These are phyloP conservation scores for Akanthomyces dipterigenus DNA, from an alignment of 2,329 filamentous ascomycete species.

Conservation along the genomic window DNA sequence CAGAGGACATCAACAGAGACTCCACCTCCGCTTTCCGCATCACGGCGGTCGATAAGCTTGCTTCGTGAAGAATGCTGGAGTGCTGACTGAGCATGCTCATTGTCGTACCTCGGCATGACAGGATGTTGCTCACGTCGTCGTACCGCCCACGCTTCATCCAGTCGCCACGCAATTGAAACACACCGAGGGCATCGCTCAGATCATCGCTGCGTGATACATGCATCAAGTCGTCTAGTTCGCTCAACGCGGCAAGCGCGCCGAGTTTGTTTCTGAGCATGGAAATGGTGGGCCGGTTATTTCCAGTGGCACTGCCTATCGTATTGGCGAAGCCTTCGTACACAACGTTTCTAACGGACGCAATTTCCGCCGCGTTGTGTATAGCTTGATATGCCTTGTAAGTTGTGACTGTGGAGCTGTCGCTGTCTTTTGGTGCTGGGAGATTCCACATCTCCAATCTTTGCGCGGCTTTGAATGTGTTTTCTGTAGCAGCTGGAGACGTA, in stretches of 20 bases:
- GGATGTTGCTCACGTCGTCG: constrained; percentile 69
- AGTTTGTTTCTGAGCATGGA: constrained; percentile 48
- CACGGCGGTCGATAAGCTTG: constrained; percentile 55
- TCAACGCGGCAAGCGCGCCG: constrained; percentile 62
- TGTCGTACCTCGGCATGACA: constrained; percentile 77
- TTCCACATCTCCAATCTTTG: constrained; percentile 88
- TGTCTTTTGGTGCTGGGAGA: constrained; percentile 62
- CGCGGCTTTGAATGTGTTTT: constrained; percentile 72
- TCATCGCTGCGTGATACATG: constrained; percentile 52
- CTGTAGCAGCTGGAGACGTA: constrained; percentile 51
- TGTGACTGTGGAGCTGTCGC: constrained; percentile 57
- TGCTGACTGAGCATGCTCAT: constrained; percentile 74
- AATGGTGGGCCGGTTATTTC: constrained; percentile 39
- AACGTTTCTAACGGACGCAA: constrained; percentile 44
- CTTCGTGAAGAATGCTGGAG: constrained; percentile 50
- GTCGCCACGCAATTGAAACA: constrained; percentile 56
- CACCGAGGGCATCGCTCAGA: constrained; percentile 53
- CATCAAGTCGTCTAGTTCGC: constrained; percentile 75
- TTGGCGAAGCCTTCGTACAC: constrained; percentile 58
- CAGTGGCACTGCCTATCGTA: constrained; percentile 52
- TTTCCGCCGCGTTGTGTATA: constrained; percentile 59
- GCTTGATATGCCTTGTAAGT: constrained; percentile 78
- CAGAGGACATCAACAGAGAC: constrained; percentile 67
- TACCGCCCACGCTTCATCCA: constrained; percentile 84
- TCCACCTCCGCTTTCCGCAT: constrained; percentile 68